These are phyloP conservation scores for Pichia phayaonensis DNA, from an alignment of 805 yeast species.

Conservation along the genomic window DNA sequence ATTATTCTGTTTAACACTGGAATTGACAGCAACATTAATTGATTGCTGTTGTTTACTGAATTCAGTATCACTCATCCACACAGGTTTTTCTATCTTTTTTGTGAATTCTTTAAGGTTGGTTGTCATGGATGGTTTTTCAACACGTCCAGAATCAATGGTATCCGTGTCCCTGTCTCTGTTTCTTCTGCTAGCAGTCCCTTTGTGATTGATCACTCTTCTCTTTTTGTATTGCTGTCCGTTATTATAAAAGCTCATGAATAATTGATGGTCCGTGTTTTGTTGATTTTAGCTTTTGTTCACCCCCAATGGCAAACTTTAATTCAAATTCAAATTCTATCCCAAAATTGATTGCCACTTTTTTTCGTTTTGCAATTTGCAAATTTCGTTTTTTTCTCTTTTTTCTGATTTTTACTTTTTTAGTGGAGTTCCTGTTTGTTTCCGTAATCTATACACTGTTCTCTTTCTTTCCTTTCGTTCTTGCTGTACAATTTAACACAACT, in stretches of 20 bases:
- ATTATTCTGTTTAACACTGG: background rate
- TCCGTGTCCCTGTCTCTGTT: slow-evolving; percentile 10
- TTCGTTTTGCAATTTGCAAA: background rate
- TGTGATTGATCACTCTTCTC: slow-evolving; percentile 18
- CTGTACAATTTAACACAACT: background rate
- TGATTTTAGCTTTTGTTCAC: too few species aligned
- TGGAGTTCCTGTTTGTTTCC: background rate
- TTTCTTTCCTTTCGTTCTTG: background rate
- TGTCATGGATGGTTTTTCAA: background rate
- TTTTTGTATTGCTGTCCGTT: slow-evolving; percentile 9
- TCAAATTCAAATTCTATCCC: too few species aligned
- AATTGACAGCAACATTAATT: slow-evolving; percentile 8
- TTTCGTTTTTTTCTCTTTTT: background rate
- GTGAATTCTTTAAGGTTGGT: background rate
- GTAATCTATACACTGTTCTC: background rate
- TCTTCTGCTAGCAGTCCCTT: slow-evolving; percentile 9
- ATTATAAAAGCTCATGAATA: background rate
- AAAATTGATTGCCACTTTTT: too few species aligned
- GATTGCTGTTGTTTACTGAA: slow-evolving; percentile 18
- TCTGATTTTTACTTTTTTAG: background rate
- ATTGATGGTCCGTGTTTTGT: background rate
- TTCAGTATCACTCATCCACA: slow-evolving; percentile 29
- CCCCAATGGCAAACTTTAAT: background rate
- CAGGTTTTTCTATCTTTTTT: slow-evolving; percentile 19
- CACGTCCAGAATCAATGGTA: background rate